Base-by-base conservation (phyloP, 495 filamentous ascomycete genomes). In the Xylaria cubensis region DNA sequence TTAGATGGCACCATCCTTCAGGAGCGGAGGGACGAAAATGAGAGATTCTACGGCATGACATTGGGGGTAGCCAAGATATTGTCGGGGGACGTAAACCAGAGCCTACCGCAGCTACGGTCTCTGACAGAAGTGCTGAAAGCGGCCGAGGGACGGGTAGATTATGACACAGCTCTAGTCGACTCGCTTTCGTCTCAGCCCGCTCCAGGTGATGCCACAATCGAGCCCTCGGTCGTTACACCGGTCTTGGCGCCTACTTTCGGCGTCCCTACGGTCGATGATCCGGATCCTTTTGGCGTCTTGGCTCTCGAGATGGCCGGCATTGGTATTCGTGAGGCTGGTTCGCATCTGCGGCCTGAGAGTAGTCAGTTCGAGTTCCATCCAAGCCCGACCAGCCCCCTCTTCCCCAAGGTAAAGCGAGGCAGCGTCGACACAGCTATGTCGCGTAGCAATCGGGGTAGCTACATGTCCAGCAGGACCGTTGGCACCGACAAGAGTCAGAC, bases 21-120 rank as follows among this genome's bases (percentile, higher is more conserved):
- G 64, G 94, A 97, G 79, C 88, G 94, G 24, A 89, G 87, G 3
- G 94, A 97, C 75, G 94, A 97, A 82, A 97, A 97, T 79, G 94
- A 94, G 79, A 86, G 89, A 7, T 97, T 97, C 75, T 97, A 96
- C 80, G 88, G 88, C 26, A 85, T 92, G 77, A 88, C 86, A 55
- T 86, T 97, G 58, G 85, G 88, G 17, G 92, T 93, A n/a, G 84
- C 86, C 24, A 93, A 97, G 72, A 95, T 97, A 69, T 81, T 97
- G 15, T 89, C 91, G 1, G 93, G 93, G 70, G 95, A 94, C 77
- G 90, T 89, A 34, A 85, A 88, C 56, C 88, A 92, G 77, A 88
- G 89, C 50, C 88, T 94, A 12, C 86, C 85, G 36, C 86, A 89
- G 64, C 88, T 90, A 73, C 84, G 87, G 32, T 88, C 88, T 10